phyloP scores from a whole-genome alignment of 306 rosid species.

The Quercus rubra region DNA sequence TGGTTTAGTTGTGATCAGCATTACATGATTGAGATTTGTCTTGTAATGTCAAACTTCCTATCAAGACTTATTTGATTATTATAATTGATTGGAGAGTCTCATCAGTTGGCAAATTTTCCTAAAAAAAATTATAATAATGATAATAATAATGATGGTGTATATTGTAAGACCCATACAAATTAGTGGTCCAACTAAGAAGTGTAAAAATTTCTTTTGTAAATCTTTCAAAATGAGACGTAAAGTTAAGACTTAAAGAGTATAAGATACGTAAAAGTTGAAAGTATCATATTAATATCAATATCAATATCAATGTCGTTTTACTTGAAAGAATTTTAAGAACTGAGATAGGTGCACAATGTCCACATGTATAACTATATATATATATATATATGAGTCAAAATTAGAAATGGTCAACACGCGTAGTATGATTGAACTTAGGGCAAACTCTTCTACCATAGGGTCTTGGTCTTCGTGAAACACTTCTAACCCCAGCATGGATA shows the following conservation, averaged over 20 bases:
- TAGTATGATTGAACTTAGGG: too few species aligned
- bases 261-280: not conserved
- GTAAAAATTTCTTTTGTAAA: not conserved
- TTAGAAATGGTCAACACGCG: too few species aligned
- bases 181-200: not conserved
- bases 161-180: not conserved
- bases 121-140: not conserved
- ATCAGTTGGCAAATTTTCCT: not conserved
- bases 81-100: not conserved
- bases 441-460: too few species aligned
- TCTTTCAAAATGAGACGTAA: not conserved
- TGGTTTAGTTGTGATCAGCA: not conserved
- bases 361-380: too few species aligned
- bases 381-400: not conserved
- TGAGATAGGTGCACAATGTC: constrained; percentile 16
- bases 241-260: not conserved
- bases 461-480: too few species aligned
- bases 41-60: not conserved
- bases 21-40: not conserved
- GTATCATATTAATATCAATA: not conserved
- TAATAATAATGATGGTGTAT: not conserved
- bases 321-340: not conserved
- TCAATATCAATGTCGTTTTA: constrained; percentile 1
- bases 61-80: not conserved
- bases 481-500: too few species aligned